phyloP scores from a whole-genome alignment of 2,329 filamentous ascomycete species.

The Exophiala viscosa region DNA sequence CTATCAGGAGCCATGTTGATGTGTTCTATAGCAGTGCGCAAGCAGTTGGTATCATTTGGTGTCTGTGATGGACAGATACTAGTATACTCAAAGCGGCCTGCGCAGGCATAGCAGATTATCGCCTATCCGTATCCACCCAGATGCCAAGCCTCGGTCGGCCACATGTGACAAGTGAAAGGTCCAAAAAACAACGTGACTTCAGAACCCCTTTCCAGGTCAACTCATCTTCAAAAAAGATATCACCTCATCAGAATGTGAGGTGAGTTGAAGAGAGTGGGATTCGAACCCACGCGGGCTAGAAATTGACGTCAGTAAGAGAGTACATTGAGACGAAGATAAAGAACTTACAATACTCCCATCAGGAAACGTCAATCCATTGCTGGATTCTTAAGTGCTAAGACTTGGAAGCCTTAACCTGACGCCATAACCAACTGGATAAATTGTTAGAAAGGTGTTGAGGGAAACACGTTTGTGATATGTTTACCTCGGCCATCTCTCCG shows the following conservation, averaged over 20 bases:
- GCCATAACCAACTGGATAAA: background rate
- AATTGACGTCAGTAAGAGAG: background rate
- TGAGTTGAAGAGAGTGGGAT: slow-evolving; percentile 1
- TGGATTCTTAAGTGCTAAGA: background rate
- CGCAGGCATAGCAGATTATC: background rate
- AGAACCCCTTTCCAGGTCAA: too few species aligned
- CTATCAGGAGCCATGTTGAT: slow-evolving; percentile 21
- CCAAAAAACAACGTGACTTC: background rate
- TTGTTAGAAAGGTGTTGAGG: too few species aligned
- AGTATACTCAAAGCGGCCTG: background rate
- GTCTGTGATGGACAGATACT: background rate
- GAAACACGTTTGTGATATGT: too few species aligned
- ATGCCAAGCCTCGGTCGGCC: background rate
- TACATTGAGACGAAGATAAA: too few species aligned
- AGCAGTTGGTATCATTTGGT: background rate
- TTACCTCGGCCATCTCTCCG: slow-evolving; percentile 1
- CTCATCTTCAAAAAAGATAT: background rate
- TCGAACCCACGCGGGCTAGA: background rate
- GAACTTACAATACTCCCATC: background rate
- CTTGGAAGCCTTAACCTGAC: slow-evolving; percentile 2
- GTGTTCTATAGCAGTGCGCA: background rate
- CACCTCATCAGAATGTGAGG: background rate
- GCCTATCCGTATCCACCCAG: background rate
- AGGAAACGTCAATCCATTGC: background rate
- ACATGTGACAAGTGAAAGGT: background rate